These are phyloP conservation scores for Camelina laxa DNA, from an alignment of 345 rosid genomes.

Conservation along the genomic window DNA sequence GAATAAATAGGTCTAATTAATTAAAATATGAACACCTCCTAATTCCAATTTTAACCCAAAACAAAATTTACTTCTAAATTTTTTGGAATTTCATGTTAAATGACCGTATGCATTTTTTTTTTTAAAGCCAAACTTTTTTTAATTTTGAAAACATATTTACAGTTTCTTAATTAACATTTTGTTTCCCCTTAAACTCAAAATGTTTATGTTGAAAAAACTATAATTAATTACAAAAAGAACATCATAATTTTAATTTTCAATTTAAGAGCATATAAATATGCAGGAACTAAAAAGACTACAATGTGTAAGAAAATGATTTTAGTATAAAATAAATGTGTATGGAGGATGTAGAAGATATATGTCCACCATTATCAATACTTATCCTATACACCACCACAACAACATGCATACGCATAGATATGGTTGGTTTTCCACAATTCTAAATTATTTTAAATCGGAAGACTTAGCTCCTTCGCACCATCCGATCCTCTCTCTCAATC, in stretches of 20 bases:
- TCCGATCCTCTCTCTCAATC: conserved; percentile 8
- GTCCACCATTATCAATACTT: conserved; percentile 25
- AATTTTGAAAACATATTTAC: too few species aligned
- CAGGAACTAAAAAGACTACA: conserved; percentile 1
- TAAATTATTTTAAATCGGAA: conserved; percentile 6
- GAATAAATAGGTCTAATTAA: not conserved
- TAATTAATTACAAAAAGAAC: not conserved
- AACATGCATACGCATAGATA: conserved; percentile 38
- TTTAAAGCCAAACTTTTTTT: too few species aligned
- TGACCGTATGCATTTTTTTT: too few species aligned
- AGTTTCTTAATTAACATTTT: too few species aligned
- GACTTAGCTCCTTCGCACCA: conserved; percentile 18
- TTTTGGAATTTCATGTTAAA: not conserved
- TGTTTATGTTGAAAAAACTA: not conserved
- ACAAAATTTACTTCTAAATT: not conserved
- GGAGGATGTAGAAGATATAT: conserved; percentile 24
- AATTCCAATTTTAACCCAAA: not conserved
- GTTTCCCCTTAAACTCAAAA: not conserved
- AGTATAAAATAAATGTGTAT: conserved; percentile 18
- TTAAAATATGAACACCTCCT: not conserved
- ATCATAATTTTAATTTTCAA: not conserved
- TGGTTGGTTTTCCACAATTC: conserved; percentile 26
- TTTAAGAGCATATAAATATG: conserved; percentile 17
- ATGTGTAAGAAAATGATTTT: not conserved
- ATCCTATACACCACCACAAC: conserved; percentile 5